Percentiles rank a stretch among this genome's conserved stretches.
phyloP scores from a whole-genome alignment of 768 basidiomycete genomes.

The Phylloporus sp. region DNA sequence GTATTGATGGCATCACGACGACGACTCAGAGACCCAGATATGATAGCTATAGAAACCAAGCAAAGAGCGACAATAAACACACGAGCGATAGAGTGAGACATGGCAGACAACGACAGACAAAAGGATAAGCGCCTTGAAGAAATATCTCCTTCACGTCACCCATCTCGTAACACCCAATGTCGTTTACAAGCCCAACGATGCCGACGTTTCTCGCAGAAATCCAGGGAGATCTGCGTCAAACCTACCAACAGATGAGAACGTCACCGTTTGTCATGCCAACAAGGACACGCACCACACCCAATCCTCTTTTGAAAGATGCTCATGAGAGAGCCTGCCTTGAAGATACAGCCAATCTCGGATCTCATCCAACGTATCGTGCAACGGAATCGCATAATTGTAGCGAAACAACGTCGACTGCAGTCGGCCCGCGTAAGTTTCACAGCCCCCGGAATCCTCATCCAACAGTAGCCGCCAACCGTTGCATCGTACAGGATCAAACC shows the following conservation, averaged over 20 bases:
- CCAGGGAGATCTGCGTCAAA: constrained; percentile 19
- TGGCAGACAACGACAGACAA: neutral
- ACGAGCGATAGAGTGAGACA: constrained; percentile 8
- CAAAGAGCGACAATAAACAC: constrained; percentile 17
- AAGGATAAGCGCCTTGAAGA: too few relatives aligned
- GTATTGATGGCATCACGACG: neutral
- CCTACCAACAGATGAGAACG: constrained; percentile 8
- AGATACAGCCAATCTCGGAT: constrained; percentile 7
- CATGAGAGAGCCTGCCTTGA: constrained; percentile 5
- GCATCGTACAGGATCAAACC: constrained; percentile 12
- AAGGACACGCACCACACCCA: constrained; percentile 22
- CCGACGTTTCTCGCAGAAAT: constrained; percentile 1
- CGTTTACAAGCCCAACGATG: too few relatives aligned
- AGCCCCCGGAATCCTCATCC: neutral
- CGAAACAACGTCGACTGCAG: constrained; percentile 22
- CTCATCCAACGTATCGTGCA: neutral
- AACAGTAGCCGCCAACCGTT: constrained; percentile 13
- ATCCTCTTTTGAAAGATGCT: neutral
- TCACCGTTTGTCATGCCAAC: neutral
- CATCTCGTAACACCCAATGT: neutral
- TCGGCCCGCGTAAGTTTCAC: neutral
- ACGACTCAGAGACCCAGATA: constrained; percentile 6
- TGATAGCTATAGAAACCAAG: constrained; percentile 3
- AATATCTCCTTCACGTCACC: neutral
- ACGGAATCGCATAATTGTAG: constrained; percentile 23